phyloP scores from a whole-genome alignment of 169 alveolate genomes.

The Plasmodium gonderi region DNA sequence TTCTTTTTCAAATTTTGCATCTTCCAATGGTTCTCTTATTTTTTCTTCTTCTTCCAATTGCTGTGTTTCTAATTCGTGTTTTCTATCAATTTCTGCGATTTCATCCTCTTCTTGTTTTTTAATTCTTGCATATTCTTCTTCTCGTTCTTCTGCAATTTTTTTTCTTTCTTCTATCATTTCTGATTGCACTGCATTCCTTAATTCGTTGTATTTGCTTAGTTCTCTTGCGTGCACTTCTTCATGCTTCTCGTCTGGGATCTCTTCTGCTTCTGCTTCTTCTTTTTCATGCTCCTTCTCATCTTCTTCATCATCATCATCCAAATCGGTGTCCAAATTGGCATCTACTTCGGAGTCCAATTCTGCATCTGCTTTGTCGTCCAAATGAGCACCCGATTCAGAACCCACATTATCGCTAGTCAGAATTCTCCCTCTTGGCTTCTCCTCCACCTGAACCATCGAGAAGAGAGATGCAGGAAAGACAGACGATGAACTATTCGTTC shows the following conservation, averaged over 20 bases:
- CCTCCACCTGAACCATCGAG: neutral
- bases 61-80: conserved; percentile 39
- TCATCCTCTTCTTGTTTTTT: conserved; percentile 30
- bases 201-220: neutral
- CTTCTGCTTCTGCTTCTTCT: neutral
- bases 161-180: conserved; percentile 16
- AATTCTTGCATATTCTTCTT: neutral
- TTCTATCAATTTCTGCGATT: neutral
- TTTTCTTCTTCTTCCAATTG: conserved; percentile 36
- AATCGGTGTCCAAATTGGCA: neutral
- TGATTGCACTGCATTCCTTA: neutral
- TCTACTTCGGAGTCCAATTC: neutral
- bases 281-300: neutral
- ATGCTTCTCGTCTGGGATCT: neutral
- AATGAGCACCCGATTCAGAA: no score
- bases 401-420: neutral
- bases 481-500: neutral
- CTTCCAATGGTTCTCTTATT: conserved; percentile 9
- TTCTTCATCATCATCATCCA: neutral
- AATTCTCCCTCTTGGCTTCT: neutral
- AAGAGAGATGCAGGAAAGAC: neutral
- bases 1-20: conserved; percentile 11
- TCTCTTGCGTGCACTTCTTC: conserved; percentile 6
- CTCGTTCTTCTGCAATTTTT: neutral
- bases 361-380: neutral